Evolutionary conservation across 176 grass and related monocot species (phyloP).

Genomic region (Aegilops longissima): DNA sequence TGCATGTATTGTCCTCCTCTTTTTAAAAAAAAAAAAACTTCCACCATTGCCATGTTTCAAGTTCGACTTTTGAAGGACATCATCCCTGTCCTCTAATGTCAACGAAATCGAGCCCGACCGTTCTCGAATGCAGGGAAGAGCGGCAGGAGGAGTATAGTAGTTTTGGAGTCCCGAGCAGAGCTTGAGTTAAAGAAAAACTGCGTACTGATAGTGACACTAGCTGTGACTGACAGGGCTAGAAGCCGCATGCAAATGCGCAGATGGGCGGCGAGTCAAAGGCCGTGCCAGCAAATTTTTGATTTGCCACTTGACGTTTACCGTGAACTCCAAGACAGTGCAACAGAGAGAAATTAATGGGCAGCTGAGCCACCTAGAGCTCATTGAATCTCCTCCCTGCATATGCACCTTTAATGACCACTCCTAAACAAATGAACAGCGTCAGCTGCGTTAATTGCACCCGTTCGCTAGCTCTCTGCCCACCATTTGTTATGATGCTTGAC

Average conservation of each 20-base stretch:
- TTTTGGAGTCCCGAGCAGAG: slow-evolving; percentile 37
- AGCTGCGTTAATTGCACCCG: neutral
- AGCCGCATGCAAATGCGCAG: neutral
- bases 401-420: neutral
- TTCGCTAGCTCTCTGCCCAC: neutral
- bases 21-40: too few species aligned
- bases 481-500: neutral
- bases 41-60: neutral
- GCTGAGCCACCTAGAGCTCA: neutral
- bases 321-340: neutral
- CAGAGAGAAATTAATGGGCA: neutral
- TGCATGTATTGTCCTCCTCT: too few species aligned
- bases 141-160: neutral
- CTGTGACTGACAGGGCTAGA: neutral
- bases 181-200: too few species aligned
- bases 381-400: neutral
- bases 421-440: neutral
- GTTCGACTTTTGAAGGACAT: neutral
- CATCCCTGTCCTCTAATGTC: neutral
- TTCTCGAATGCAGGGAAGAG: neutral
- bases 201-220: neutral
- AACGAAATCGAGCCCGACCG: neutral
- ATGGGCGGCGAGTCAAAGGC: slow-evolving; percentile 2
- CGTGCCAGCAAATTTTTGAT: neutral
- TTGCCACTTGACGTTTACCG: neutral